A percentile compares a stretch with the other conserved stretches of the same genome.
phyloP scores from a whole-genome alignment of 2,329 filamentous ascomycete species.

The Chaetomium strumarium region DNA sequence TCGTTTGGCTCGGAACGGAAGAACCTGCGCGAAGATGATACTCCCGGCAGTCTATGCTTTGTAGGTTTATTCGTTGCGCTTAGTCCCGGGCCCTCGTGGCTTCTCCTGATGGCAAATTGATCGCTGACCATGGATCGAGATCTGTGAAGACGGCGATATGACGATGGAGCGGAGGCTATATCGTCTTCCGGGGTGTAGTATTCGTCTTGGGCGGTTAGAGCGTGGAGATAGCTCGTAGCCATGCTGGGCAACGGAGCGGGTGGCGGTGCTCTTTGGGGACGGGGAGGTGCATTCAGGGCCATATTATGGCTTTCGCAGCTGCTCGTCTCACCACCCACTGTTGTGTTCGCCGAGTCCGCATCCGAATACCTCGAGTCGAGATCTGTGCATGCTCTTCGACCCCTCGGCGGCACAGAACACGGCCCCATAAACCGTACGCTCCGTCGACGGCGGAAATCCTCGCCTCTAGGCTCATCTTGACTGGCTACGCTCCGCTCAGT shows the following conservation, averaged over 20 bases:
- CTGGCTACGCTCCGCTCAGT: slow-evolving; percentile 1
- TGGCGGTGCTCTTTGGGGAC: slow-evolving; percentile 15
- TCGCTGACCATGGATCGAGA: slow-evolving; percentile 50
- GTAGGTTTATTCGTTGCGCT: background rate
- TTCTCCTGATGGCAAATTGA: slow-evolving; percentile 11
- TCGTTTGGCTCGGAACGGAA: slow-evolving; percentile 27
- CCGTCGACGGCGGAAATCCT: slow-evolving; percentile 38
- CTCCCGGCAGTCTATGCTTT: background rate
- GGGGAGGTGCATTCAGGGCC: background rate
- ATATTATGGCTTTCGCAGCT: slow-evolving; percentile 5
- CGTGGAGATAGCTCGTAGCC: slow-evolving; percentile 34
- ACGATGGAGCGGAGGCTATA: slow-evolving; percentile 41
- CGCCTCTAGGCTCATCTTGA: slow-evolving; percentile 22
- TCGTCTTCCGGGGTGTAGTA: slow-evolving; percentile 45
- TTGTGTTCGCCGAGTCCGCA: background rate
- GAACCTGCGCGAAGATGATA: slow-evolving; percentile 8
- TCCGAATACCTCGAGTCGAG: background rate
- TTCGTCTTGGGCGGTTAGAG: slow-evolving; percentile 35
- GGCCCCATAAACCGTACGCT: slow-evolving; percentile 50
- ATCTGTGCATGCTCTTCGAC: background rate
- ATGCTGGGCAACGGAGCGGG: slow-evolving; percentile 14
- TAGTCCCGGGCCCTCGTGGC: slow-evolving; percentile 9
- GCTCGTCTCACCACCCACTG: slow-evolving; percentile 2
- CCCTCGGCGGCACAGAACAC: slow-evolving; percentile 18
- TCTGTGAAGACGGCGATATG: slow-evolving; percentile 46